Evolutionary conservation across 139 green algal genomes (phyloP), one percentile per base, ranked within the genome.

Genomic region (Gonium pectorale): DNA sequence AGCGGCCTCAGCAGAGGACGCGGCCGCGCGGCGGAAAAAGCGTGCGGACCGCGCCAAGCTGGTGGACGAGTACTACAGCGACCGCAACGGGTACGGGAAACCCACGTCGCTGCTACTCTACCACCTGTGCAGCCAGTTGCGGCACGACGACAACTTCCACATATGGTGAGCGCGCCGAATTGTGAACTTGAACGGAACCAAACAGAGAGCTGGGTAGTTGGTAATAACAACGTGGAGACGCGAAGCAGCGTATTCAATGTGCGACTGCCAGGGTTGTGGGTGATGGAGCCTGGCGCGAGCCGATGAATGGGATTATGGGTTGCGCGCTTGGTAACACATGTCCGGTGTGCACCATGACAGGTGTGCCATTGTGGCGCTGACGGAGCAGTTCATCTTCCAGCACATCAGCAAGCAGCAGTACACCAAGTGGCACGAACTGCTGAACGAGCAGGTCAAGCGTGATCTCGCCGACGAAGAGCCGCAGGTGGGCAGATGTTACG

Each of bases 311-410:
- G n/a, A n/a, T n/a, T n/a, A n/a, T n/a, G n/a, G n/a, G n/a, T n/a
- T n/a, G n/a, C n/a, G n/a, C n/a, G n/a, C n/a, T n/a, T n/a, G n/a
- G n/a, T n/a, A n/a, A n/a, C n/a, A n/a, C n/a, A n/a, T n/a, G n/a
- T n/a, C n/a, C n/a, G n/a, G n/a, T n/a, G n/a, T n/a, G n/a, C n/a
- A n/a, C n/a, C n/a, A n/a, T 71, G 56, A 49, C 88, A 96, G 95
- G 96, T 87, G 96, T 49, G 91, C 94, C 38, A 93, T 96, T 40
- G 81, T 98, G 43, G 93, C 92, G 7, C 56, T 99, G 27, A 98
- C 96, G 17, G 96, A 99, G 86, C 97, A 99, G 56, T 86, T 94
- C 66, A 84, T 98, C 63, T 95, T 98, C 72, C 87, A 95, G 66
- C 89, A 93, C 5, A 79, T 98, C 0, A 49, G 86, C 17, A 64